phyloP scores from a whole-genome alignment of 2,329 filamentous ascomycete genomes.

The Fusarium sulawesiense region DNA sequence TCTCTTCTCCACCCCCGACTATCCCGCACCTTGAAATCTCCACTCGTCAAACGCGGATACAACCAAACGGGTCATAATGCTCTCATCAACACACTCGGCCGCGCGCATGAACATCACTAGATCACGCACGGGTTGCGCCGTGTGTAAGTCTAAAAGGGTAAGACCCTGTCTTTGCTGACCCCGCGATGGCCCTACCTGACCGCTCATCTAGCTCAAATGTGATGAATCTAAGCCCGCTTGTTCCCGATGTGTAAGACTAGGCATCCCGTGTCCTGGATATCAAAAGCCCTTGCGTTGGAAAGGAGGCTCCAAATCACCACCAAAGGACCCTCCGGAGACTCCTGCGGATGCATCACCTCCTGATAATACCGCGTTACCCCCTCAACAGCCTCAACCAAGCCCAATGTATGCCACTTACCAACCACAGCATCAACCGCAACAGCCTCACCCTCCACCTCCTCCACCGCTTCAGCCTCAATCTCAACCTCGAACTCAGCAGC shows the following conservation, averaged over 20 bases:
- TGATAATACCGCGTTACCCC: not conserved
- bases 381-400: conserved; percentile 7
- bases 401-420: conserved; percentile 18
- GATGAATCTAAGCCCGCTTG: conserved; percentile 37
- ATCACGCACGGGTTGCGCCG: conserved; percentile 39
- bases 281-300: conserved; percentile 38
- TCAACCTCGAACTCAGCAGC: conserved; percentile 7
- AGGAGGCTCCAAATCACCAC: conserved; percentile 17
- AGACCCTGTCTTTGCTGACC: not conserved
- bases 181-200: conserved; percentile 2
- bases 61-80: conserved; percentile 22
- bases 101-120: conserved; percentile 39
- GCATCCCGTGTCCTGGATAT: conserved; percentile 40
- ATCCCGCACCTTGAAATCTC: conserved; percentile 31
- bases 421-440: not conserved
- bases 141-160: conserved; percentile 42
- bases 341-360: conserved; percentile 4
- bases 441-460: not conserved
- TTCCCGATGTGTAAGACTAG: conserved; percentile 39
- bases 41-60: conserved; percentile 33
- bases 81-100: conserved; percentile 19
- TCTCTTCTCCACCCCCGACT: conserved; percentile 11
- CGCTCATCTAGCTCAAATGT: conserved; percentile 36
- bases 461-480: not conserved
- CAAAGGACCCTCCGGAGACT: conserved; percentile 8